These are phyloP conservation scores for Coemansia aciculifera DNA, from an alignment of 192 early-diverging fungal species.

Conservation along the genomic window DNA sequence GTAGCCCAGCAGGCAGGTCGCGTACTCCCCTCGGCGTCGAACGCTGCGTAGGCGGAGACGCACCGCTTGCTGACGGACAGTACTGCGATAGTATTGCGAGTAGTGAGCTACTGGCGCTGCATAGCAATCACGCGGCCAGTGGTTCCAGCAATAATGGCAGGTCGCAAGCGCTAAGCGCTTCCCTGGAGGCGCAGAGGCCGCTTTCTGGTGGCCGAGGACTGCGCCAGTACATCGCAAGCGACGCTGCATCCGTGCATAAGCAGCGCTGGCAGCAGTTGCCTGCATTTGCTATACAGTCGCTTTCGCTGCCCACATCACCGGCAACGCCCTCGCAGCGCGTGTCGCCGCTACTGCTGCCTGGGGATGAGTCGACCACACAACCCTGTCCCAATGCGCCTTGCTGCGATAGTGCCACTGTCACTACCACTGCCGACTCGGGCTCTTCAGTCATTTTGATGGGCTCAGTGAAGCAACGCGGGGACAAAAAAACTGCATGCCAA, in stretches of 20 bases:
- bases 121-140: neutral
- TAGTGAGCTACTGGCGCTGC: neutral
- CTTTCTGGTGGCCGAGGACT: neutral
- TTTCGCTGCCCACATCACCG: conserved; percentile 16
- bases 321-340: neutral
- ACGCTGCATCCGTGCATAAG: conserved; percentile 5
- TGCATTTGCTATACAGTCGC: conserved; percentile 8
- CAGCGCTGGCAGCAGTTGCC: conserved; percentile 11
- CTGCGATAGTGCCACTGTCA: neutral
- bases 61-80: neutral
- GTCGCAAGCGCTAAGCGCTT: neutral
- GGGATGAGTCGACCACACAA: conserved; percentile 5
- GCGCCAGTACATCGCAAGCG: neutral
- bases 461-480: conserved; percentile 34
- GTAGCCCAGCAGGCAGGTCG: neutral
- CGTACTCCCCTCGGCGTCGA: neutral
- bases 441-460: conserved; percentile 30
- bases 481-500: conserved; percentile 15
- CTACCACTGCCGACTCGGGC: neutral
- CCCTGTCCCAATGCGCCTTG: neutral
- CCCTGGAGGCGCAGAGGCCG: neutral
- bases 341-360: conserved; percentile 16
- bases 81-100: neutral
- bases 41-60: conserved; percentile 3
- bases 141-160: neutral